Conservation (phyloP, 768 basidiomycete species). For the Termitomyces sp. region DNA sequence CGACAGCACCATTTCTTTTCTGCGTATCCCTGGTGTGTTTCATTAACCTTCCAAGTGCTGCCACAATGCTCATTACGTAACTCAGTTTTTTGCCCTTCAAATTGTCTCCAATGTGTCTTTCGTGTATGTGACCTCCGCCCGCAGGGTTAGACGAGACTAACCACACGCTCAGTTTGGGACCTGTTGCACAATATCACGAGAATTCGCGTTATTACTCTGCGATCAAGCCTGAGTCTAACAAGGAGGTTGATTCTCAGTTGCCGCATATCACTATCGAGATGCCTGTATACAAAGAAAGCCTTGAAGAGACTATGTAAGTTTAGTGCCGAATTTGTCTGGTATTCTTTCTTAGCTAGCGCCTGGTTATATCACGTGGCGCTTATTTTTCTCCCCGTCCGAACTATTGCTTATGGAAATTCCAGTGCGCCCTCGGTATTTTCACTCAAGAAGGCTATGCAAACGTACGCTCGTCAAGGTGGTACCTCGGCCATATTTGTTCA, state of each 20-base stretch:
- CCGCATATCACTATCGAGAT: slow-evolving; percentile 79
- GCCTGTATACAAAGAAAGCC: slow-evolving; percentile 85
- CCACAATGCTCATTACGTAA: not conserved
- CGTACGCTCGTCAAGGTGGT: slow-evolving; percentile 89
- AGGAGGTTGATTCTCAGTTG: slow-evolving; percentile 55
- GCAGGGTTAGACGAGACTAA: not conserved
- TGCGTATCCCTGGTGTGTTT: slow-evolving; percentile 66
- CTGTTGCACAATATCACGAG: slow-evolving; percentile 80
- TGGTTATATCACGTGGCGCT: not conserved
- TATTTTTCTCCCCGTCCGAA: slow-evolving; percentile 6
- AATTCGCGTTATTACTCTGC: slow-evolving; percentile 85
- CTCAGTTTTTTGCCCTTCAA: slow-evolving; percentile 66
- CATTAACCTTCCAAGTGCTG: not conserved
- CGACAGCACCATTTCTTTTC: slow-evolving; percentile 64
- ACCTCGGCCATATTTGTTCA: slow-evolving; percentile 76
- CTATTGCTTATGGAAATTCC: slow-evolving; percentile 9
- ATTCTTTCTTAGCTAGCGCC: not conserved
- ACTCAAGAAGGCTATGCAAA: slow-evolving; percentile 82
- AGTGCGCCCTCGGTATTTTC: slow-evolving; percentile 74
- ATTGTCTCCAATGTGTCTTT: slow-evolving; percentile 60
- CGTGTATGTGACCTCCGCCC: slow-evolving; percentile 37
- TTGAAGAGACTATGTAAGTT: slow-evolving; percentile 77
- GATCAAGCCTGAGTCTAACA: slow-evolving; percentile 52
- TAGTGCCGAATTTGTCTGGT: not conserved
- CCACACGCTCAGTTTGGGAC: slow-evolving; percentile 51